Evolutionary conservation across 768 basidiomycete species (phyloP).

Genomic region (Lentinus tigrinus): DNA sequence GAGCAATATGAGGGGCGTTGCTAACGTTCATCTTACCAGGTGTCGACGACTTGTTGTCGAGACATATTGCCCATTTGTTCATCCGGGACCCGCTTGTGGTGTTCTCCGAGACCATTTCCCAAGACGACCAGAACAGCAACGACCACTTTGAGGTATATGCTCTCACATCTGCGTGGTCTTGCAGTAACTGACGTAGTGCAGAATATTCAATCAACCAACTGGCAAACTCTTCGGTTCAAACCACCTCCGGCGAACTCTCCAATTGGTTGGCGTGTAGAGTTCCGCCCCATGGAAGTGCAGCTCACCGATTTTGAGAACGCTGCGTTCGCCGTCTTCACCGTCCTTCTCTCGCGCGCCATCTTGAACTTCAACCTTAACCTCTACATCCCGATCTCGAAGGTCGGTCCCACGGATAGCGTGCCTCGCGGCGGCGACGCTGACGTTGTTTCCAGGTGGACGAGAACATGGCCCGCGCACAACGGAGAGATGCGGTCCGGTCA

Average conservation of each 20-base stretch:
- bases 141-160: slow-evolving; percentile 86
- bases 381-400: slow-evolving; percentile 97
- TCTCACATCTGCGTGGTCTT: not conserved
- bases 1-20: not conserved
- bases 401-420: slow-evolving; percentile 25
- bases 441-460: slow-evolving; percentile 75
- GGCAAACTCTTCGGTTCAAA: slow-evolving; percentile 99
- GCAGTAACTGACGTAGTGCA: slow-evolving; percentile 29
- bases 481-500: slow-evolving; percentile 70
- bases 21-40: slow-evolving; percentile 44
- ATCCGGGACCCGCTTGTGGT: slow-evolving; percentile 96
- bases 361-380: slow-evolving; percentile 89
- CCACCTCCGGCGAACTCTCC: slow-evolving; percentile 90
- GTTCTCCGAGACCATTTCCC: slow-evolving; percentile 90
- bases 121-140: slow-evolving; percentile 82
- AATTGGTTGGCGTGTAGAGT: slow-evolving; percentile 98
- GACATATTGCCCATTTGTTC: slow-evolving; percentile 92
- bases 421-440: not conserved
- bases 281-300: slow-evolving; percentile 98
- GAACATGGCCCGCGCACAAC: slow-evolving; percentile 92
- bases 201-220: slow-evolving; percentile 99
- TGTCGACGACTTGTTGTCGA: slow-evolving; percentile 82
- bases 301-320: slow-evolving; percentile 99
- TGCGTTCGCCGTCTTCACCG: slow-evolving; percentile 92
- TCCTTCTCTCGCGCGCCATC: slow-evolving; percentile 91